phyloP scores from a whole-genome alignment of 805 yeast species.

The Cyberlindnera galapagoensis region DNA sequence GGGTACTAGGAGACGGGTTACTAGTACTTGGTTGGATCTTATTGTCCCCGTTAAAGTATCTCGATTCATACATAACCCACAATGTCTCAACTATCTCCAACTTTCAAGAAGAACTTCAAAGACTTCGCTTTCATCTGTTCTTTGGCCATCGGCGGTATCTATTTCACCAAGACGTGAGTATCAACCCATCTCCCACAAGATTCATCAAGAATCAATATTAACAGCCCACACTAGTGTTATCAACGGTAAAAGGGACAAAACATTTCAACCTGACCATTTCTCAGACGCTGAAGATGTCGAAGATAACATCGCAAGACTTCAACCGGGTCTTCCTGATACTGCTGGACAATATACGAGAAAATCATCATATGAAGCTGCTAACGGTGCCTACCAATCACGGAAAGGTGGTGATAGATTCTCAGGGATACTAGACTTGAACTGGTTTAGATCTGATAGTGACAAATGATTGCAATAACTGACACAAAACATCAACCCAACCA shows the following conservation, averaged over 20 bases:
- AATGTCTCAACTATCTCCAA: constrained; percentile 13
- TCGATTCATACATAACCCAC: too few relatives aligned
- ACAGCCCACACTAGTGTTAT: constrained; percentile 25
- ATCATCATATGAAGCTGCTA: constrained; percentile 64
- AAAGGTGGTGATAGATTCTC: constrained; percentile 45
- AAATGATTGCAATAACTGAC: too few relatives aligned
- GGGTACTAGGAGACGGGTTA: too few relatives aligned
- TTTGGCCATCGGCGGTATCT: constrained; percentile 23
- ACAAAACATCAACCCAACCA: too few relatives aligned
- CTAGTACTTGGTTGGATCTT: too few relatives aligned
- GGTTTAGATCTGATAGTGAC: constrained; percentile 16
- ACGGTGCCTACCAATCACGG: constrained; percentile 51
- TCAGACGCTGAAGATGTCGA: constrained; percentile 8
- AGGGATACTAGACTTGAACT: constrained; percentile 20
- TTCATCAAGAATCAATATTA: too few relatives aligned
- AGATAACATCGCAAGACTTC: constrained; percentile 29
- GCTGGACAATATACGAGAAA: constrained; percentile 37
- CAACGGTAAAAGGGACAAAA: constrained; percentile 29
- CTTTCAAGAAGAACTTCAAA: constrained; percentile 16
- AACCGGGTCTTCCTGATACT: constrained; percentile 51
- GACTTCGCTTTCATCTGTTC: constrained; percentile 22
- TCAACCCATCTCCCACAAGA: too few relatives aligned
- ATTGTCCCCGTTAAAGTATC: too few relatives aligned
- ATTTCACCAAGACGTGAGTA: constrained; percentile 24
- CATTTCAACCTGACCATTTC: constrained; percentile 28